Base-by-base conservation (phyloP, 2,329 filamentous ascomycete species). In the Akanthomyces muscarius region DNA sequence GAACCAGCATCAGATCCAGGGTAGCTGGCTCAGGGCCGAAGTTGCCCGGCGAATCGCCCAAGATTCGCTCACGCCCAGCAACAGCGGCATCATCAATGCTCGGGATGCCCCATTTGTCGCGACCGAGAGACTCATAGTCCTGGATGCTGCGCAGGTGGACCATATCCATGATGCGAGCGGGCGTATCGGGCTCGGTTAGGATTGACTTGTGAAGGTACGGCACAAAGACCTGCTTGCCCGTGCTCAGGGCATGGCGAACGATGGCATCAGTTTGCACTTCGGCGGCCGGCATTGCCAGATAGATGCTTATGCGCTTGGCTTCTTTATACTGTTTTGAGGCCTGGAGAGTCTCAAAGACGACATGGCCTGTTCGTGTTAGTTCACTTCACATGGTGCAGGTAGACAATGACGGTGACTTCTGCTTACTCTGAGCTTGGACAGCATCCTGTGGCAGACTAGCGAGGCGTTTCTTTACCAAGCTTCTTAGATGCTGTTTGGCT, bases 91-190 rank as follows among this genome's bases (percentile, higher is more conserved):
- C 78, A 65, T 86, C 82, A 63, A 96, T 85, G 38, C 90, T 94
- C n/a, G 95, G 95, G 67, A 99, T 99, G 11, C 92, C 93, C 95
- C 95, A 99, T 73, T 84, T 86, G 75, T 99, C 95, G 47, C 83
- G 83, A 70, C 87, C 77, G 64, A 98, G 80, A 28, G 85, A 84
- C 66, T 92, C 86, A 74, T 93, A 97, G 73, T 99, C 95, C 33
- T 84, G 77, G 57, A 91, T 74, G 30, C 87, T 88, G 63, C 82
- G 79, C 47, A 99, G 80, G 66, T 87, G 87, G 25, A 99, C 86
- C 95, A 99, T 98, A 71, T 97, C 92, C 95, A 99, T 99, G 61
- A 95, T 83, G 18, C 84, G 78, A 1, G 77, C 66, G 5, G 90
- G 90, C 6, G 86, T 84, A 62, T 76, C 76, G 64, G 78, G 72